A percentile compares a stretch with the other conserved stretches of the same genome.
Conservation (phyloP, 2,329 filamentous ascomycete species). For the Claviceps humidiphila region DNA sequence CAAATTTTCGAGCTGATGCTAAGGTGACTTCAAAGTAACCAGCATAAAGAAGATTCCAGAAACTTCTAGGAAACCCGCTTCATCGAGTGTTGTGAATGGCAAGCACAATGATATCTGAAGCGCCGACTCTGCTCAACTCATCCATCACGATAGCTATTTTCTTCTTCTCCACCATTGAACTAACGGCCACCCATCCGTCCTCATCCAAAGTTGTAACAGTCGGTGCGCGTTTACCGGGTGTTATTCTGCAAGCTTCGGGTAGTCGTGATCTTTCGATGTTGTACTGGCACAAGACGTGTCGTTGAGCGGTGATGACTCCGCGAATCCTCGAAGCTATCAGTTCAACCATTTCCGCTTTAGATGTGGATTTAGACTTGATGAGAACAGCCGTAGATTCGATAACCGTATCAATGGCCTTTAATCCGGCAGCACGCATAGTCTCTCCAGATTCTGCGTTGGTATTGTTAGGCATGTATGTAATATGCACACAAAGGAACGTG, state of each 20-base stretch:
- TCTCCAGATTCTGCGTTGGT: constrained; percentile 69
- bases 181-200: constrained; percentile 87
- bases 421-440: constrained; percentile 90
- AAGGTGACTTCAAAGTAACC: neutral
- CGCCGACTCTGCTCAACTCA: constrained; percentile 59
- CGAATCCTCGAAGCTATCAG: constrained; percentile 76
- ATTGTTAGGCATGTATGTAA: constrained; percentile 7
- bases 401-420: constrained; percentile 90
- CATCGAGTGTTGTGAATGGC: constrained; percentile 69
- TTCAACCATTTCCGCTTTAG: constrained; percentile 67
- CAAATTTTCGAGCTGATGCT: neutral
- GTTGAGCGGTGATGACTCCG: constrained; percentile 90
- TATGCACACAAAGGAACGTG: neutral
- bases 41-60: neutral
- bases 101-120: constrained; percentile 72
- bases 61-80: constrained; percentile 1
- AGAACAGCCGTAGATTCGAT: constrained; percentile 77
- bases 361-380: constrained; percentile 77
- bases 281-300: constrained; percentile 91
- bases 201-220: constrained; percentile 84
- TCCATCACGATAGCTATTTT: constrained; percentile 80
- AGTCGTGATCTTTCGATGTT: constrained; percentile 69
- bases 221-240: constrained; percentile 84
- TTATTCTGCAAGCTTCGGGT: constrained; percentile 56
- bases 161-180: constrained; percentile 85